Base-by-base conservation (phyloP, 176 grass and related monocot species). In the Zoysia pacifica region DNA sequence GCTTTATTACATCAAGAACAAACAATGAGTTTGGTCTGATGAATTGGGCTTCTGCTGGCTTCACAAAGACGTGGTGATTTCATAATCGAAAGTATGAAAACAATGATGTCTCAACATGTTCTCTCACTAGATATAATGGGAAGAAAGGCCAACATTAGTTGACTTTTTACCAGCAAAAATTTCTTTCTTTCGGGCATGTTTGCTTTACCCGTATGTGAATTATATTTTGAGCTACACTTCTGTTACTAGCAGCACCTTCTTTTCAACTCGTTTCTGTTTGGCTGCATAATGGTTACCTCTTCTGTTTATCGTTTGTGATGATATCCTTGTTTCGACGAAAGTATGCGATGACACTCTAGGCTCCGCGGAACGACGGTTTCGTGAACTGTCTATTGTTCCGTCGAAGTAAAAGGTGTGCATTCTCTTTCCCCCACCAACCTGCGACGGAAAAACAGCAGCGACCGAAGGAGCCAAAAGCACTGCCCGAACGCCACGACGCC, bases 41-140 rank as follows among this genome's bases (percentile, higher is more conserved):
- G 64, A 75, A 79, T 51, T 91, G 82, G 90, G 86, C 70, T 79
- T 83, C 85, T 65, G 82, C 82, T 79, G 90, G 90, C 59, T 91
- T 91, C 79, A 81, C 83, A 64, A 91, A 91, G 83, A 85, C 81
- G 89, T 71, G 89, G 89, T 58, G 86, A 91, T 79, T 91, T 91
- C 43, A 70, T 86, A 52, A 79, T 85, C 65, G 82, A 52, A 84
- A 61, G 82, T 88, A 82, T 82, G 86, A 85, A 74, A 73, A 58
- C 11, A 37, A 74, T 36, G 82, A 88, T 85, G 62, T 87, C 49
- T 91, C 56, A 91, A 91, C 58, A 88, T 91, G 85, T 91, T 91
- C 54, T 91, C 89, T 62, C 89, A 91, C 69, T 55, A 88, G 82
- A 74, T 91, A 68, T 82, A 78, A 69, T 88, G 78, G 89, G 85